Base-by-base conservation (phyloP, 1,284 basidiomycete genomes). In the Melampsora americana region DNA sequence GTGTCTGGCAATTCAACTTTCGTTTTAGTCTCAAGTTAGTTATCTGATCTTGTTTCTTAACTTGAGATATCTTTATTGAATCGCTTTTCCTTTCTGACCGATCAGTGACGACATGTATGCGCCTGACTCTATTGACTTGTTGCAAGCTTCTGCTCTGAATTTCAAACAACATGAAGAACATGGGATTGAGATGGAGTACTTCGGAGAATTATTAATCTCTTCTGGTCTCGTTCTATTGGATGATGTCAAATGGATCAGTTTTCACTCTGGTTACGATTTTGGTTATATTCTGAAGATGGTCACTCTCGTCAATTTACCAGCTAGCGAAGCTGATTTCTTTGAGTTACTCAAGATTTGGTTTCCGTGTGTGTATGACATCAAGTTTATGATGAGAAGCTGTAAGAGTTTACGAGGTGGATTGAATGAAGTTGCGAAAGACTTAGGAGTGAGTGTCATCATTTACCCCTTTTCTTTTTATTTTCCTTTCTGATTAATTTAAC, bases 1-100 rank as follows among this genome's bases (percentile, higher is more conserved):
- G 91, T 69, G 97, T 94, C 44, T 99, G 95, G 95, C 96, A 99
- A 84, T 99, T 99, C 86, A 99, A 99, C 85, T 98, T 99, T 84
- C 88, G 89, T 80, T 99, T 99, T 84, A 93, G 89, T 84, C 85
- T 93, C 79, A 88, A 88, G 93, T 95, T 83, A 80, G 91, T 87
- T 9, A 0, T 35, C 14, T 56, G 18, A 69, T n/a, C 26, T n/a
- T n/a, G 3, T 5, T 12, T 7, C 68, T 4, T 30, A 46, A 12
- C 11, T 20, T 30, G 14, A 26, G 5, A 6, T 6, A 7, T 23
- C 16, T 26, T 60, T 44, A 20, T 16, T 23, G 50, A 23, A 53
- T 46, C 42, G 16, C 23, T 66, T 6, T 42, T 26, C 72, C 12
- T 30, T 48, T 66, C 60, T 61, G 46, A 30, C 42, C 39, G 81